phyloP scores from a whole-genome alignment of 139 green algal species.

The Zygnema circumcarinatum region DNA sequence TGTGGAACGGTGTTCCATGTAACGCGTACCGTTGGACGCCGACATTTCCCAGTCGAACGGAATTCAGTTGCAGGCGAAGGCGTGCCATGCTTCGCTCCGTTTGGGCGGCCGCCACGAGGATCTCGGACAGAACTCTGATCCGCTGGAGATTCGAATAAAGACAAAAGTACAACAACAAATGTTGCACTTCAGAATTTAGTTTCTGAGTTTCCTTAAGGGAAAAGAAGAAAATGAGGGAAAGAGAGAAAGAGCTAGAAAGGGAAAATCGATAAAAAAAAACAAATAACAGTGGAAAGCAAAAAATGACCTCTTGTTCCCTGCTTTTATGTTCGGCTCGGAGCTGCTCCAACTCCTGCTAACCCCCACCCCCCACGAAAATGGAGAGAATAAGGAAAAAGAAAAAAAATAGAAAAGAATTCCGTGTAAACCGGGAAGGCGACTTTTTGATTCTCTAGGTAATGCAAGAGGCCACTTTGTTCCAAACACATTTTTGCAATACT shows the following conservation, averaged over 20 bases:
- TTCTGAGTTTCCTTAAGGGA: neutral
- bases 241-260: neutral
- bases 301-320: neutral
- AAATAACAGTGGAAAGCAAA: too few species aligned
- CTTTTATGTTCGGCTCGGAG: too few species aligned
- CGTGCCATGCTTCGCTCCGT: neutral
- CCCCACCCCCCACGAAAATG: too few species aligned
- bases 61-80: neutral
- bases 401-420: neutral
- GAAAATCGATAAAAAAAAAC: too few species aligned
- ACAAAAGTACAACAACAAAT: too few species aligned
- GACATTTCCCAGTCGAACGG: neutral
- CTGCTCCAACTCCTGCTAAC: too few species aligned
- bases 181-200: too few species aligned
- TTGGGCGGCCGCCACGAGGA: conserved; percentile 15
- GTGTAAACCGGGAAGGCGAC: neutral
- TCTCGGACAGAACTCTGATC: neutral
- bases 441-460: too few species aligned
- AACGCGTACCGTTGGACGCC: too few species aligned
- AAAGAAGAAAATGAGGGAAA: conserved; percentile 30
- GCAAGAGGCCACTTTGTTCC: neutral
- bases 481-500: neutral
- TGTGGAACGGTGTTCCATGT: too few species aligned
- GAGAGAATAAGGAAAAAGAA: too few species aligned
- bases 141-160: neutral